These are phyloP conservation scores for Arthrobotrys sinensis DNA, from an alignment of 2,329 filamentous ascomycete genomes.

Conservation along the genomic window DNA sequence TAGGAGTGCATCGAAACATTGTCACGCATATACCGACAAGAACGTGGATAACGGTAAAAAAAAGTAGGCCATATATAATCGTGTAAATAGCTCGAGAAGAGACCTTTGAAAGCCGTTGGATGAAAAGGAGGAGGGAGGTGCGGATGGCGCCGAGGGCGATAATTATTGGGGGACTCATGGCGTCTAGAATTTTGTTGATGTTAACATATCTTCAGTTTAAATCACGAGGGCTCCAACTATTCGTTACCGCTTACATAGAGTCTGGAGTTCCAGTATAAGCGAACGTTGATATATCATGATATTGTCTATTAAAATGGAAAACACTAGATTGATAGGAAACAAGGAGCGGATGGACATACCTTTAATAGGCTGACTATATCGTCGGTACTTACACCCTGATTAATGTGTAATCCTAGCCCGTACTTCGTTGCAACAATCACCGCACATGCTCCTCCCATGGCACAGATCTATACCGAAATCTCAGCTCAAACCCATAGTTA, in stretches of 20 bases:
- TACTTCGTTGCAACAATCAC: constrained; percentile 11
- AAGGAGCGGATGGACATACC: neutral
- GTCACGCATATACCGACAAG: neutral
- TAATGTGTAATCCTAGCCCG: constrained; percentile 6
- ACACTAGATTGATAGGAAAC: neutral
- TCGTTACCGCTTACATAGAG: constrained; percentile 9
- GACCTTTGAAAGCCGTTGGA: neutral
- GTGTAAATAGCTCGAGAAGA: neutral
- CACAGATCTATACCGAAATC: neutral
- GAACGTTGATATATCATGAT: neutral
- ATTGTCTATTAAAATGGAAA: neutral
- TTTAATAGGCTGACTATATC: constrained; percentile 24
- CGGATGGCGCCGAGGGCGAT: constrained; percentile 9
- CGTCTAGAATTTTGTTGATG: neutral
- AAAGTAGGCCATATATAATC: neutral
- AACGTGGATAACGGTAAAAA: neutral
- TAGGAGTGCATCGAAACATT: constrained; percentile 14
- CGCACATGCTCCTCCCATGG: constrained; percentile 13
- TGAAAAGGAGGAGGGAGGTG: constrained; percentile 15
- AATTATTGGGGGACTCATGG: neutral
- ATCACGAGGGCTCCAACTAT: neutral
- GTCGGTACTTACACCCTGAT: neutral
- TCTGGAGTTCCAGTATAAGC: constrained; percentile 12
- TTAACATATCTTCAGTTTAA: constrained; percentile 10
- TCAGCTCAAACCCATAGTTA: neutral